Percentiles rank a stretch among this genome's conserved stretches.
Conservation (phyloP, 2,329 filamentous ascomycete genomes). For the Aspergillus pseudotamarii region DNA sequence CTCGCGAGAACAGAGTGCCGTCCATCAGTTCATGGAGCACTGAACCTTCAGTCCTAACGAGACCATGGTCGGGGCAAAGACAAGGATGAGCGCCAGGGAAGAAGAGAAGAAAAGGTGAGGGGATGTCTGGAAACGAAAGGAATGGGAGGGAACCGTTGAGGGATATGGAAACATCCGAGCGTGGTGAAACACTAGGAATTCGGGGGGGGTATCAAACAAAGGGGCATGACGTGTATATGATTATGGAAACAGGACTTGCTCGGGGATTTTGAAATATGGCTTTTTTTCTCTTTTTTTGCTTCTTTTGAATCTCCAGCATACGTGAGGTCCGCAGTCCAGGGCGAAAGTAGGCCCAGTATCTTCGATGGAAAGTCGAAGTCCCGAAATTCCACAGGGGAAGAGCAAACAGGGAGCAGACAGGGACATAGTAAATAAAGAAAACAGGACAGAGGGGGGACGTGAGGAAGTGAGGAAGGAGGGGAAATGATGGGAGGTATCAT, state of each 20-base stretch:
- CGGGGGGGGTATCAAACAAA: conserved; percentile 14
- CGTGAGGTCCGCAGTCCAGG: conserved; percentile 17
- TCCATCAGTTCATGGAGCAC: background rate
- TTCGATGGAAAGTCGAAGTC: conserved; percentile 10
- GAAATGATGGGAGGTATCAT: background rate
- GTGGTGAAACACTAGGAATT: conserved; percentile 10
- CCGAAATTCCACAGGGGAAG: conserved; percentile 6
- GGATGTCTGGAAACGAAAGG: background rate
- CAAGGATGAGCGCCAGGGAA: conserved; percentile 36
- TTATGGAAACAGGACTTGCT: conserved; percentile 2
- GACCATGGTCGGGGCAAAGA: conserved; percentile 4
- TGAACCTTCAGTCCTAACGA: background rate
- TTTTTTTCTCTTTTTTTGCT: conserved; percentile 24
- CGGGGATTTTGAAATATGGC: background rate
- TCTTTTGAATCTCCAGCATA: conserved; percentile 28
- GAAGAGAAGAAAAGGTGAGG: conserved; percentile 14
- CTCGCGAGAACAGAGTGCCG: background rate
- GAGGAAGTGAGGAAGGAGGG: conserved; percentile 5
- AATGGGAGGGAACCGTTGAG: conserved; percentile 6
- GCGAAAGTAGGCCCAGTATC: conserved; percentile 36
- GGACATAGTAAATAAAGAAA: background rate
- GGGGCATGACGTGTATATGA: conserved; percentile 2
- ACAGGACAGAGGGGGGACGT: background rate
- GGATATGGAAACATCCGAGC: conserved; percentile 8
- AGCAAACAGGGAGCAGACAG: conserved; percentile 3